Evolutionary conservation across 768 basidiomycete genomes (phyloP), one percentile per base, ranked within the genome.

Genomic region (Mycena polygramma): DNA sequence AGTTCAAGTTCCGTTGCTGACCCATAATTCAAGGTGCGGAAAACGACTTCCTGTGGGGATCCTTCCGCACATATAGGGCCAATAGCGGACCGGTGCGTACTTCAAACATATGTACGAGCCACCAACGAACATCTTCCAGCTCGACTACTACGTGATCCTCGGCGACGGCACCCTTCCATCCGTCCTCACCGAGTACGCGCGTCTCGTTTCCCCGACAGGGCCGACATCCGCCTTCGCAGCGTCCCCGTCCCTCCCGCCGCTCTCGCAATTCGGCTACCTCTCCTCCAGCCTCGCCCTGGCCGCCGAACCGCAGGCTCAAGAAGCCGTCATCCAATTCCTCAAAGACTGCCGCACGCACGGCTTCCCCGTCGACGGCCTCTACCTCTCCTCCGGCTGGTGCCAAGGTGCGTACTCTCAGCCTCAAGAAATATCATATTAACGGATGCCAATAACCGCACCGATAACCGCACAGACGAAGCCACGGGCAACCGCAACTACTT

Each of bases 351-450:
- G 72, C 52, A 68, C 37, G 7, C 37, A 73, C 58, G 65, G 69
- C 43, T 73, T 70, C 63, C 72, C 72, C 52, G 72, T 73, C 57
- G 72, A 73, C 62, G 72, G 69, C 17, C 66, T 73, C 61, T 62
- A 73, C 57, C 72, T 73, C 53, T 73, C 72, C 57, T 73, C 72
- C 22, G 72, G 72, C 41, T 73, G 72, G 72, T 73, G 72, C 35
- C 71, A 72, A 60, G 59, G 70, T 22, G 51, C 1, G 45, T 61
- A 49, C 15, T 46, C 39, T 7, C 35, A 1, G 22, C n/a, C 7
- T 14, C 6, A 35, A 1, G 2, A 4, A 7, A 13, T 26, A n/a
- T 17, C 41, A 10, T 15, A 41, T 15, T 41, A 10, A 41, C 10
- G 7, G 39, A 39, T 39, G 10, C 30, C 52, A 6, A 30, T 30